Evolutionary conservation across 169 alveolate genomes (phyloP), one percentile per base, ranked within the genome.

Genomic region (Cryptosporidium meleagridis): DNA sequence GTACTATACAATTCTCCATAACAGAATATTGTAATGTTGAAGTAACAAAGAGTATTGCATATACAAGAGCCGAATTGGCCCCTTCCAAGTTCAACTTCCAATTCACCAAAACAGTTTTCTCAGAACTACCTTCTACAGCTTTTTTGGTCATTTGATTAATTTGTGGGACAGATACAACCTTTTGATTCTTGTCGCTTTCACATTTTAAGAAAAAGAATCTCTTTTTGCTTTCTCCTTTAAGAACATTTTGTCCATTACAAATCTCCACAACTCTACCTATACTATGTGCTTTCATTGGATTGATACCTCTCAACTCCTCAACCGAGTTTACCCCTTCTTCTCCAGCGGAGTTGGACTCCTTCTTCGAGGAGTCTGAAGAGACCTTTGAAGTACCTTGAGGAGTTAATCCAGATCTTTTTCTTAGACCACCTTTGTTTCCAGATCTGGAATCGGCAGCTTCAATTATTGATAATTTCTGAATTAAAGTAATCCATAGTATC

Each of bases 1-100:
- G 53, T 12, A 80, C 89, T 31, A 61, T 0, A 21, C 89, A 80
- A n/a, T 80, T 65, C 39, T 59, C 73, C 35, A 62, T 59, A 18
- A 80, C 14, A 6, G 89, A 23, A 37, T 80, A 62, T 37, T 80
- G 80, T 26, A 80, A 37, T 16, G 80, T 41, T 14, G 89, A 33
- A 7, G 73, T 61, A 10, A 80, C 68, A 26, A 62, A 61, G 26
- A 80, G 70, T 31, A 26, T 23, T 10, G 37, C 75, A 65, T 80
- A 80, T 16, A 41, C 75, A 31, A 80, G 44, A 16, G 89, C 89
- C 3, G 89, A 80, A 31, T 65, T 80, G 18, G 89, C 89, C 8
- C 89, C 89, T 48, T 80, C 89, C 9, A 80, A 31, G 29, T 80
- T 80, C 31, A 80, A 33, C 31, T 39, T 80, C 89, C 89, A 80